Evolutionary conservation across 192 early-diverging fungal species (phyloP).

Genomic region (Coemansia interrupta): DNA sequence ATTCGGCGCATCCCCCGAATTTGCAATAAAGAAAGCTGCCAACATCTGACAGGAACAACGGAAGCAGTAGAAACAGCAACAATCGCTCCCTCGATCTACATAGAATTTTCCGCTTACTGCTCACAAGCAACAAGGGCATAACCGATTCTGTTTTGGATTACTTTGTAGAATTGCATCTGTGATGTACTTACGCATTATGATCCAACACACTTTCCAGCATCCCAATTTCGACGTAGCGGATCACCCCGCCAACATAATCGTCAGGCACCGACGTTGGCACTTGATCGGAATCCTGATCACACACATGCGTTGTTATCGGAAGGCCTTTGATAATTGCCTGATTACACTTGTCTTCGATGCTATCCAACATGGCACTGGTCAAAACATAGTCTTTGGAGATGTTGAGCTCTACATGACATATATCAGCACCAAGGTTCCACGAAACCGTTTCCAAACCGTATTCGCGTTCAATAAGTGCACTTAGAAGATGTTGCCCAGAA

Average conservation of each 20-base stretch:
- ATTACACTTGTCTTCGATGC: constrained; percentile 58
- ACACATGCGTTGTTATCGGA: constrained; percentile 51
- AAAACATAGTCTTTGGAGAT: constrained; percentile 41
- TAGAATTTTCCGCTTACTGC: too few species aligned
- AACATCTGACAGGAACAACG: too few species aligned
- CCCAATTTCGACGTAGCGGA: constrained; percentile 24
- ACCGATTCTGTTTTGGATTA: too few species aligned
- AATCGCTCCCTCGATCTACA: too few species aligned
- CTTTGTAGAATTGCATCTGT: neutral
- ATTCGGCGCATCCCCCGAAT: too few species aligned
- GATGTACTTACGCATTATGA: constrained; percentile 25
- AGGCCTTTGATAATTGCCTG: constrained; percentile 53
- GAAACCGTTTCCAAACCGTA: constrained; percentile 62
- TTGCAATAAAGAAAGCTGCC: too few species aligned
- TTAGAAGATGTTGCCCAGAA: constrained; percentile 65
- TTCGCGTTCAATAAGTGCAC: constrained; percentile 61
- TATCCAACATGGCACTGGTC: constrained; percentile 39
- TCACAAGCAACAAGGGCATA: too few species aligned
- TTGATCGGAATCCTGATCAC: constrained; percentile 50
- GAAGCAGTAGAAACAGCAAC: too few species aligned
- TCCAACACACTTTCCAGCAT: constrained; percentile 10
- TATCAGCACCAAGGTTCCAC: constrained; percentile 59
- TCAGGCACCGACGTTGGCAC: constrained; percentile 46
- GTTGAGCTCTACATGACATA: constrained; percentile 60
- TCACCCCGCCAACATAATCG: constrained; percentile 27